Base-by-base conservation (phyloP, 345 rosid genomes). In the Theobroma cacao region DNA sequence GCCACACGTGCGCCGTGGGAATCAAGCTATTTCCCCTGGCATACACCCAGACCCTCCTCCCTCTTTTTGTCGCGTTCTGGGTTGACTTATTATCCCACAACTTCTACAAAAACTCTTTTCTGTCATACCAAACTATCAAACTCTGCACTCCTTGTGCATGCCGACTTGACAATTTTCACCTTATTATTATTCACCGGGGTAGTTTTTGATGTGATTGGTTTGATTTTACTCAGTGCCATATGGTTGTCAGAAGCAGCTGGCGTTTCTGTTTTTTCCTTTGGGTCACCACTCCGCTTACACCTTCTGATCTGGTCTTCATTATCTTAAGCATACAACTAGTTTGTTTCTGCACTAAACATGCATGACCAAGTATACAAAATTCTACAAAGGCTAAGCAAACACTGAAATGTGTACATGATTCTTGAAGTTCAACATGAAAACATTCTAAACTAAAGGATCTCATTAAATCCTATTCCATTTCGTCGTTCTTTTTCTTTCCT, bases 1-100 rank as follows among this genome's bases (percentile, higher is more conserved):
- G 13, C 52, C 77, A 58, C 77, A 40, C 66, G 77, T 26, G 77
- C 55, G 28, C 50, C 67, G 67, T 75, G 77, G 26, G 68, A 58
- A 40, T 75, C 77, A 69, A 69, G 74, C 74, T n/a, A 47, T 3
- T 7, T 11, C 20, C 17, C 33, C 33, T 52, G 53, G n/a, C n/a
- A n/a, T n/a, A n/a, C n/a, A 8, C 41, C 56, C 45, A 34, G 0
- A 3, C 36, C 15, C 40, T 3, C 1, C 67, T 26, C 40, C 1
- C 22, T 1, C 47, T 73, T 20, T 61, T 75, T 69, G 77, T 60
- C 77, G 28, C 34, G 28, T 60, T 59, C 69, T 28, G 68, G 55
- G 43, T 75, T 75, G 77, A 74, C 75, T 72, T 53, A 2, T 36
- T 2, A 36, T 36, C 38, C 5, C 5, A 36, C 38, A 2, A 36